phyloP scores from a whole-genome alignment of 2,329 filamentous ascomycete genomes.

The Helotiales sp. region DNA sequence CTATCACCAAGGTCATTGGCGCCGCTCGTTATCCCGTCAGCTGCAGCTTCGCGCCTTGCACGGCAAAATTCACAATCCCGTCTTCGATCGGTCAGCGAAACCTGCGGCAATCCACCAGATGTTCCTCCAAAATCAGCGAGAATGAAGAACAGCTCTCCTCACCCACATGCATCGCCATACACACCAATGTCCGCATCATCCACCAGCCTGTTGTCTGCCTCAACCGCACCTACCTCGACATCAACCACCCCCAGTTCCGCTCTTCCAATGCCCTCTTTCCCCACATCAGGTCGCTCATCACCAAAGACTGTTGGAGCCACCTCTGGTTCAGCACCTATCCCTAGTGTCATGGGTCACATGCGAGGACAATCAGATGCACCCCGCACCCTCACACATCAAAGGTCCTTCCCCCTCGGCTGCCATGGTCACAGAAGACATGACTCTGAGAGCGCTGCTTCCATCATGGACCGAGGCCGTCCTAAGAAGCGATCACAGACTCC shows the following conservation, averaged over 20 bases:
- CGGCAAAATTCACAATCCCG: slow-evolving; percentile 36
- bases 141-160: slow-evolving; percentile 47
- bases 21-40: slow-evolving; percentile 55
- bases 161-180: slow-evolving; percentile 40
- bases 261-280: background rate
- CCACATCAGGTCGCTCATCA: slow-evolving; percentile 7
- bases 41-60: slow-evolving; percentile 20
- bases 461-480: slow-evolving; percentile 63
- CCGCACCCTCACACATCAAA: slow-evolving; percentile 21
- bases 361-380: slow-evolving; percentile 9
- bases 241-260: slow-evolving; percentile 22
- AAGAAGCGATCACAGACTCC: slow-evolving; percentile 45
- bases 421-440: slow-evolving; percentile 50
- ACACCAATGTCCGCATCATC: slow-evolving; percentile 43
- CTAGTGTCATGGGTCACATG: slow-evolving; percentile 5
- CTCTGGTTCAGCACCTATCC: background rate
- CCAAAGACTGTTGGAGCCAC: background rate
- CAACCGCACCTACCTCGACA: slow-evolving; percentile 27
- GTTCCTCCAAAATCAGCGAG: slow-evolving; percentile 41
- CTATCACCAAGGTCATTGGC: slow-evolving; percentile 54
- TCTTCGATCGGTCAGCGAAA: slow-evolving; percentile 44
- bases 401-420: slow-evolving; percentile 5
- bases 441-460: slow-evolving; percentile 56
- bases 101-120: slow-evolving; percentile 40
- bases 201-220: slow-evolving; percentile 20